phyloP scores from a whole-genome alignment of 345 rosid species.

The Salix suchowensis region DNA sequence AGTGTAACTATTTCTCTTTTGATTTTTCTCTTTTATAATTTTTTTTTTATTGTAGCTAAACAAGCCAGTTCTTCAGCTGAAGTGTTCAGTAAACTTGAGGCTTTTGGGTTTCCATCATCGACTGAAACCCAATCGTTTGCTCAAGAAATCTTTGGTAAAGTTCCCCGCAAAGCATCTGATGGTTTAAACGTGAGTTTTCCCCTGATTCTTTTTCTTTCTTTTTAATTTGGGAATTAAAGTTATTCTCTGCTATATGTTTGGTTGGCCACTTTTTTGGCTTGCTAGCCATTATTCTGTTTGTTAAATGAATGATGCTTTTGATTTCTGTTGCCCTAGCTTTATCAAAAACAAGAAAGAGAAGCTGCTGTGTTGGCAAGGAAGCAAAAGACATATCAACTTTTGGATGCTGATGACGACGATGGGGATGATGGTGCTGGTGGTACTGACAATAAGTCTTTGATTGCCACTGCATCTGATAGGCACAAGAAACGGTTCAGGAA shows the following conservation, averaged over 20 bases:
- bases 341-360: conserved; percentile 81
- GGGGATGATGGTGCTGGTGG: conserved; percentile 20
- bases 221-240: background rate
- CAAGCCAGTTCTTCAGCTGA: conserved; percentile 58
- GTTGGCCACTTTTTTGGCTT: background rate
- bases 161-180: conserved; percentile 45
- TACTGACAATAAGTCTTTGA: conserved; percentile 28
- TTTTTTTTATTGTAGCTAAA: conserved; percentile 51
- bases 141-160: conserved; percentile 49
- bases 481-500: conserved; percentile 76
- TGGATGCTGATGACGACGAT: conserved; percentile 70
- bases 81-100: conserved; percentile 46
- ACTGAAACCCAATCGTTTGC: conserved; percentile 48
- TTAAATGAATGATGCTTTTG: too few relatives aligned
- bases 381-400: conserved; percentile 56
- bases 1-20: background rate
- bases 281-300: background rate
- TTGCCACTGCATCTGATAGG: conserved; percentile 26
- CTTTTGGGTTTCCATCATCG: conserved; percentile 50
- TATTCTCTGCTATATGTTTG: background rate
- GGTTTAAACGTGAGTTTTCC: conserved; percentile 50
- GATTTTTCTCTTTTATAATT: background rate
- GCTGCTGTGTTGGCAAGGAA: conserved; percentile 74
- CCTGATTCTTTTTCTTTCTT: background rate
- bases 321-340: conserved; percentile 38